A percentile compares a stretch with the other conserved stretches of the same genome.
phyloP scores from a whole-genome alignment of 2,329 filamentous ascomycete species.

The Fusarium mexicanum region DNA sequence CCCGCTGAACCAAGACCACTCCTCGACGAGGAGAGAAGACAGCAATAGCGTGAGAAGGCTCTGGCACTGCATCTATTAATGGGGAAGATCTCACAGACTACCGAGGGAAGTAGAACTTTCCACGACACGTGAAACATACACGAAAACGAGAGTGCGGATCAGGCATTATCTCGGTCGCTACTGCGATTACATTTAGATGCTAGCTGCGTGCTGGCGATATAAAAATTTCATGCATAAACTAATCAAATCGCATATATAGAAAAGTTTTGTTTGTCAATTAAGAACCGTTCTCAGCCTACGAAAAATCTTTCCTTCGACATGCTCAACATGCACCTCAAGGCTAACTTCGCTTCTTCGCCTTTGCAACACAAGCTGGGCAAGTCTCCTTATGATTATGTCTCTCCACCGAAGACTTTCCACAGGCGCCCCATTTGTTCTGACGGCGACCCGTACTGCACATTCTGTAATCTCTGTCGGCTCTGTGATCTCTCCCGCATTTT shows the following conservation, averaged over 20 bases:
- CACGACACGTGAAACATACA: background rate
- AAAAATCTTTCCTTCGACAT: fast-evolving
- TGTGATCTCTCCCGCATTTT: background rate
- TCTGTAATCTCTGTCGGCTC: background rate
- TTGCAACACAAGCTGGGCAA: background rate
- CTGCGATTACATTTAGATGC: too few species aligned
- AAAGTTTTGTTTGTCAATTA: background rate
- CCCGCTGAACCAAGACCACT: slow-evolving; percentile 36
- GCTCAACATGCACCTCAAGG: fast-evolving
- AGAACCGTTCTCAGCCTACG: fast-evolving
- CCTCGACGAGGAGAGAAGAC: slow-evolving; percentile 50
- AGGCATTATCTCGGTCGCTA: fast-evolving
- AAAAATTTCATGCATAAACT: background rate
- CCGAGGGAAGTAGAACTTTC: fast-evolving
- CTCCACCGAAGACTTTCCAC: background rate
- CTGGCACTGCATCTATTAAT: fast-evolving
- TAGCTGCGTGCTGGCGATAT: background rate
- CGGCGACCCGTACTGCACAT: background rate
- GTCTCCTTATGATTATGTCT: too few species aligned
- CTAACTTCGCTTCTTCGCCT: background rate
- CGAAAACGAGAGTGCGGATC: background rate
- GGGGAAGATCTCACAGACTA: too few species aligned
- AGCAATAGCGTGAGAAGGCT: background rate
- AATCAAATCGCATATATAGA: background rate
- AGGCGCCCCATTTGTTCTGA: background rate